Evolutionary conservation across 495 filamentous ascomycete genomes (phyloP).

Genomic region (Aspergillus haitiensis): DNA sequence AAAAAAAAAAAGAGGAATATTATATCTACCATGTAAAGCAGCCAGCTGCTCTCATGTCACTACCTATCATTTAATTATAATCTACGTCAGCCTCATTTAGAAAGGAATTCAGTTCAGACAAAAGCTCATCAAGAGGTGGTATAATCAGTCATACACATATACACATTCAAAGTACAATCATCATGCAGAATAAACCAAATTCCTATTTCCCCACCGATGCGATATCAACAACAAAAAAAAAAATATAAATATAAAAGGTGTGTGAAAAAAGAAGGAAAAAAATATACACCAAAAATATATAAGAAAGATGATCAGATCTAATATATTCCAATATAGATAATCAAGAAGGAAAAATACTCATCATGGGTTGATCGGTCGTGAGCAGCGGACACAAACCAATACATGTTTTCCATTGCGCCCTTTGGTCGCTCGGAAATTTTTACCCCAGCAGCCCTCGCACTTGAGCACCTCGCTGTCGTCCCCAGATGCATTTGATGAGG

Average conservation of each 20-base stretch:
- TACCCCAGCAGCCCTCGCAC: constrained; percentile 52
- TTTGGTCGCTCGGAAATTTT: constrained; percentile 54
- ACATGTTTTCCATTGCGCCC: constrained; percentile 46
- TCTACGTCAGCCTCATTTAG: too few relatives aligned
- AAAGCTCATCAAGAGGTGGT: too few relatives aligned
- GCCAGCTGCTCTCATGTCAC: background rate
- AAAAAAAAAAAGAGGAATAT: too few relatives aligned
- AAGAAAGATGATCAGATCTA: too few relatives aligned
- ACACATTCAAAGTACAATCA: background rate
- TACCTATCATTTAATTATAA: too few relatives aligned
- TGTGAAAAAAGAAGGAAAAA: too few relatives aligned
- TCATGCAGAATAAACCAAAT: background rate
- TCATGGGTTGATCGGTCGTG: constrained; percentile 26
- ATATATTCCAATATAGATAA: background rate
- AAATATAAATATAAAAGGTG: background rate
- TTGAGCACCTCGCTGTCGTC: constrained; percentile 46
- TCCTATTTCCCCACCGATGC: background rate
- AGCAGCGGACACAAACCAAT: constrained; percentile 55
- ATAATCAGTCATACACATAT: too few relatives aligned
- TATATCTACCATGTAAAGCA: background rate
- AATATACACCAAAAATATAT: background rate
- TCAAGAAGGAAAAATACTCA: background rate
- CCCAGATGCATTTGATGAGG: constrained; percentile 37
- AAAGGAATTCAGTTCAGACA: too few relatives aligned
- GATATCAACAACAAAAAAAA: constrained; percentile 2